Base-by-base conservation (phyloP, 108 stramenopile species). In the Cyclostephanos tholiformis region DNA sequence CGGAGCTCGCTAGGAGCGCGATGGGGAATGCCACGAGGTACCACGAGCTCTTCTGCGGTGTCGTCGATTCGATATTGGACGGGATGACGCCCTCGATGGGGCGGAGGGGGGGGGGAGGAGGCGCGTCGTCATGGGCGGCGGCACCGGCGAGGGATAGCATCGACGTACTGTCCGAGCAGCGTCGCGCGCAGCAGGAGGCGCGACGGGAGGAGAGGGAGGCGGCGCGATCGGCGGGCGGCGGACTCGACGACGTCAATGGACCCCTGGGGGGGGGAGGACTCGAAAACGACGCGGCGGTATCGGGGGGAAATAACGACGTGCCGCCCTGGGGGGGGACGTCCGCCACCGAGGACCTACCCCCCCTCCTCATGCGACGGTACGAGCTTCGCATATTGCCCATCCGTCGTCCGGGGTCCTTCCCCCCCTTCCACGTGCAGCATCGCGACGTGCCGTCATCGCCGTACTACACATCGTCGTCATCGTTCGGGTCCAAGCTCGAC, bases 141-240 rank as follows among this genome's bases (percentile, higher is more conserved):
- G 52, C 39, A n/a, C 36, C 62, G 49, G 49, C 58, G 51, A 39
- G 89, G 30, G 92, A 96, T 69, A 79, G 82, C 48, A 84, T 93
- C 66, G 95, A 96, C 75, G 77, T 96, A 30, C 76, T 96, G 27
- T 83, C 85, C 20, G 87, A 93, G 74, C 95, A 96, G 38, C 77
- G 95, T 26, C 26, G 88, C 23, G 87, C 85, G 1, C 85, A 84
- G 36, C 86, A 91, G 61, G 87, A 82, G 66, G 68, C 75, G 29
- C 75, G 66, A 23, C 73, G 71, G 12, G 72, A 83, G 75, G 67
- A 86, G 75, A 59, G 76, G 38, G 57, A 81, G 14, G 68, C 69
- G 32, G 60, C 65, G 62, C 53, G 59, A 13, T 26, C 63, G 7
- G 75, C 74, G 30, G 50, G 16, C 56, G 71, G 65, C 50, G 59